Conservation (phyloP, 441 rosid genomes). For the Hura crepitans region DNA sequence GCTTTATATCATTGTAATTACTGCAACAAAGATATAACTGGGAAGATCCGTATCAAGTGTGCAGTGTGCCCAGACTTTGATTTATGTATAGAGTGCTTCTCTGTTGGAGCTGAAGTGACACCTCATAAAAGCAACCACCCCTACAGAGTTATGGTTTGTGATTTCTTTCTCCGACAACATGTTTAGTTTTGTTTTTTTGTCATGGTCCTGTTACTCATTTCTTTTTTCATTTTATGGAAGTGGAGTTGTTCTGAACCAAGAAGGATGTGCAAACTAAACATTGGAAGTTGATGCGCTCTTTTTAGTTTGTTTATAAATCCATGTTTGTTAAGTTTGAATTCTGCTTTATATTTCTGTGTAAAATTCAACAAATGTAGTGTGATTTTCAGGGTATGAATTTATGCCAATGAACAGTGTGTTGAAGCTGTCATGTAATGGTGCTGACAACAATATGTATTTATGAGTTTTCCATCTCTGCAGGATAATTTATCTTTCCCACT, state of each 20-base stretch:
- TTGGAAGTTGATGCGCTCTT: not conserved
- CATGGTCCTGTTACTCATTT: slow-evolving; percentile 7
- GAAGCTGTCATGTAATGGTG: not conserved
- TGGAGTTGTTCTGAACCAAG: not conserved
- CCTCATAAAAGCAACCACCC: slow-evolving; percentile 79
- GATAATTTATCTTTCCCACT: slow-evolving; percentile 85
- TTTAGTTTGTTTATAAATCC: not conserved
- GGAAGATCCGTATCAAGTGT: slow-evolving; percentile 85
- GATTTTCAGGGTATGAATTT: not conserved
- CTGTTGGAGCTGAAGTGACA: slow-evolving; percentile 84
- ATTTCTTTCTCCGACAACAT: slow-evolving; percentile 7
- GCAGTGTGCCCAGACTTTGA: slow-evolving; percentile 89
- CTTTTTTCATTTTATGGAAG: not conserved
- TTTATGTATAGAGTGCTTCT: slow-evolving; percentile 88
- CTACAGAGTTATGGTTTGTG: slow-evolving; percentile 83
- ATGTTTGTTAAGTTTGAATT: not conserved
- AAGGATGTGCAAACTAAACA: not conserved
- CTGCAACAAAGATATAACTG: slow-evolving; percentile 89
- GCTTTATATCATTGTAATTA: slow-evolving; percentile 87
- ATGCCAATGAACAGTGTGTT: not conserved
- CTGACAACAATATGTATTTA: not conserved
- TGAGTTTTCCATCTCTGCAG: slow-evolving; percentile 37
- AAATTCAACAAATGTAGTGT: not conserved
- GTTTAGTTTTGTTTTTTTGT: not conserved
- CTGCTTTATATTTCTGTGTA: not conserved